phyloP scores from a whole-genome alignment of 73 alveolate genomes.

The Stentor coeruleus region DNA sequence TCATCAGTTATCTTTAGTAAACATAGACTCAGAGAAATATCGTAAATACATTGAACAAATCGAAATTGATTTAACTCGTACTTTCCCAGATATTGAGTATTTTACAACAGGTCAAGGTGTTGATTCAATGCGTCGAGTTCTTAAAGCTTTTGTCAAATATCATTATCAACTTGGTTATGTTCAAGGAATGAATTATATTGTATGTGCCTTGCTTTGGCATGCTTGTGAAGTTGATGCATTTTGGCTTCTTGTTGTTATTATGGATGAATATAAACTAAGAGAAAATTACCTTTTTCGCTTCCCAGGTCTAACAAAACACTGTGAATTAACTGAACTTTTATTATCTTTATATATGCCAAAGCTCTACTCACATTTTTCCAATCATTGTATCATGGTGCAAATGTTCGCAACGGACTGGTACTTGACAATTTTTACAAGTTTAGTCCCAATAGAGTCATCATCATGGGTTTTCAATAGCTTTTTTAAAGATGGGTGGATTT shows the following conservation, averaged over 20 bases:
- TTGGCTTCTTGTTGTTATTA: constrained; percentile 19
- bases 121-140: background rate
- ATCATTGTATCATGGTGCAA: background rate
- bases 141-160: background rate
- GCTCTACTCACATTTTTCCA: background rate
- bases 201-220: background rate
- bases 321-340: background rate
- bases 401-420: constrained; percentile 19
- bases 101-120: constrained; percentile 7
- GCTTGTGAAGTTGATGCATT: constrained; percentile 20
- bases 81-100: background rate
- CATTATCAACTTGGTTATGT: constrained; percentile 2
- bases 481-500: constrained; percentile 1
- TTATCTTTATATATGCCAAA: background rate
- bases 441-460: background rate
- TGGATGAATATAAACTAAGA: background rate
- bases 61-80: background rate
- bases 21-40: background rate
- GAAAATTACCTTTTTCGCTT: constrained; percentile 1
- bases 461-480: background rate
- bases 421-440: background rate
- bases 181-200: constrained; percentile 22
- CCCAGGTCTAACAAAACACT: constrained; percentile 14
- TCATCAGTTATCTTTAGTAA: background rate
- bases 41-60: background rate